Evolutionary conservation across 139 green algal species (phyloP), one percentile per base, ranked within the genome.

Genomic region (Eudorina sp.): DNA sequence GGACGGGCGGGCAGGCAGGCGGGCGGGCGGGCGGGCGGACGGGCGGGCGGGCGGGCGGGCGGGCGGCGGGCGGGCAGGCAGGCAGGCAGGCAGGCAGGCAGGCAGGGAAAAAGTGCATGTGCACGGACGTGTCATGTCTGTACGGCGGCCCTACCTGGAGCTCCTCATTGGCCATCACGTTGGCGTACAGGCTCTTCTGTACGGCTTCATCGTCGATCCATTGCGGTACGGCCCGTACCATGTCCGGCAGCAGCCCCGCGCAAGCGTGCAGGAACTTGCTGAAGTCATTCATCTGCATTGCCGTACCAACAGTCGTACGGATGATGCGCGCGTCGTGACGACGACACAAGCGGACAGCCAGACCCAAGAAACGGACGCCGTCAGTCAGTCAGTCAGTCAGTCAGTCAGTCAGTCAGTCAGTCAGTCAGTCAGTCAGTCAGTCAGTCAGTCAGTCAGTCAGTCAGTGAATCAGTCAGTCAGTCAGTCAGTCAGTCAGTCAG

Each of bases 191-290:
- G 60, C 75, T 84, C 64, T 81, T 81, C 55, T 93, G 88, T 31
- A 93, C 55, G n/a, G 82, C 43, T 36, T 73, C 62, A 53, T 93
- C 91, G 51, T 93, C 91, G 0, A 95, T 85, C 92, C 92, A 95
- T 18, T 92, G 89, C 1, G 92, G 92, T 77, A 95, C 89, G 9
- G 92, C 92, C 2, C 92, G 89, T 38, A 93, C 92, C 53, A 91
- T 90, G 53, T 93, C 92, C 1, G 92, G 92, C 72, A 95, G 48
- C 72, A 95, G 83, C 13, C 90, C 92, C 27, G 91, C 84, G 53
- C 91, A 93, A 38, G 79, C 88, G 78, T 92, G 89, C 5, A 92
- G 38, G 48, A 91, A 93, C 85, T 93, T 93, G 64, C 70, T 89
- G 69, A 89, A 93, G 74, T 93, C 91, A 14, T 85, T 40, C 40